These are phyloP conservation scores for sunflower (Helianthus annuus) DNA, from an alignment of 129 eudicot species.

Conservation along the genomic window DNA sequence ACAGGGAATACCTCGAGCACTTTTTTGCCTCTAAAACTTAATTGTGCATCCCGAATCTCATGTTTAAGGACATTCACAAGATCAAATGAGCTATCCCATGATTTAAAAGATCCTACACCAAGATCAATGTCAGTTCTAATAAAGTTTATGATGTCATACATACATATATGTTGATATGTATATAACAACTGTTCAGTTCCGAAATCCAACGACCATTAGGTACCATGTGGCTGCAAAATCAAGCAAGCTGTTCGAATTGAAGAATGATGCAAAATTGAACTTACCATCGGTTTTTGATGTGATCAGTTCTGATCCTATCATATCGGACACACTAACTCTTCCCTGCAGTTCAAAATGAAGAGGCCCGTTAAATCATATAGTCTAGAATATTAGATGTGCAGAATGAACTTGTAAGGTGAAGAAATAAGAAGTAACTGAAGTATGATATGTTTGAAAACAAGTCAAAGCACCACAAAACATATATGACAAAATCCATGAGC, in stretches of 20 bases:
- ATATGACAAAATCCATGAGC: neutral
- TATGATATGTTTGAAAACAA: neutral
- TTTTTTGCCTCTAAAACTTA: conserved; percentile 84
- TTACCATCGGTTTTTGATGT: conserved; percentile 74
- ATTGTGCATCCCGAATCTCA: conserved; percentile 83
- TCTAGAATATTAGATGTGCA: neutral
- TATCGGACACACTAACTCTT: conserved; percentile 67
- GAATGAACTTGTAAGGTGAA: conserved; percentile 8
- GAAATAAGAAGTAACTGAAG: conserved; percentile 3
- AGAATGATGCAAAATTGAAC: conserved; percentile 17
- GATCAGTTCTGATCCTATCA: conserved; percentile 55
- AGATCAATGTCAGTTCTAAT: conserved; percentile 1
- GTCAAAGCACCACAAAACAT: neutral
- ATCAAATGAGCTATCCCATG: conserved; percentile 75
- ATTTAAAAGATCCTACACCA: conserved; percentile 58
- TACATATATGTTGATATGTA: neutral
- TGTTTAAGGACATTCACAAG: conserved; percentile 69
- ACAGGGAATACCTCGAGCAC: conserved; percentile 62
- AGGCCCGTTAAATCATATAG: conserved; percentile 9
- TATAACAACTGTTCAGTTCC: neutral
- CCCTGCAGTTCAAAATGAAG: conserved; percentile 46
- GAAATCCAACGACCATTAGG: neutral
- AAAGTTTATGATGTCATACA: conserved; percentile 3
- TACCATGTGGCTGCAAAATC: conserved; percentile 12
- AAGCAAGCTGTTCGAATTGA: neutral